A percentile compares a stretch with the other conserved stretches of the same genome.
Evolutionary conservation across 305 asterid species (phyloP).

Genomic region (Fraxinus floribunda): DNA sequence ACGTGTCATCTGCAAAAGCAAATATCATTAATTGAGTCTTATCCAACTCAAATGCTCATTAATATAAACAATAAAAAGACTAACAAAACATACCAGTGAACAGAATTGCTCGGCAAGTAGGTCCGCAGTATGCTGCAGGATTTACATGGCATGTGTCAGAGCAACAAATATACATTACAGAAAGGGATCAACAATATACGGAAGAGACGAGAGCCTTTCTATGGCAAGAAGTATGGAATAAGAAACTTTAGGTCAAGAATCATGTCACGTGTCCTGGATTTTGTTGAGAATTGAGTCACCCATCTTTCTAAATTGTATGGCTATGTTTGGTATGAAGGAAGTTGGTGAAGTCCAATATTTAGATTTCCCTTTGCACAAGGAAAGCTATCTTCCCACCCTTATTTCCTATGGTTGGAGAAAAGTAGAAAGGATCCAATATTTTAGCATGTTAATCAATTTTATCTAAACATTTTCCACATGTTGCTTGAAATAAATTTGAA

Average conservation of each 20-base stretch:
- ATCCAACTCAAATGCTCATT: neutral
- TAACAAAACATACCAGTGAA: constrained; percentile 58
- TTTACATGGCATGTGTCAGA: constrained; percentile 28
- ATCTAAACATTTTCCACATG: neutral
- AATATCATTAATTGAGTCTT: constrained; percentile 12
- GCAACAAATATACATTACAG: constrained; percentile 17
- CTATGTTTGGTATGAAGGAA: constrained; percentile 7
- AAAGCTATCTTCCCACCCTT: neutral
- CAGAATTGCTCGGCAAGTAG: constrained; percentile 81
- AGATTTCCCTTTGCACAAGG: neutral
- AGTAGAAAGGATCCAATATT: neutral
- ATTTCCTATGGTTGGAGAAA: neutral
- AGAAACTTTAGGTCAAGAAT: constrained; percentile 6
- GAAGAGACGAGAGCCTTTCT: neutral
- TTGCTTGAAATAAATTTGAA: neutral
- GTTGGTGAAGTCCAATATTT: neutral
- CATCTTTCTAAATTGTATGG: neutral
- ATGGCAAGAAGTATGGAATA: constrained; percentile 14
- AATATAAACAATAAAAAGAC: neutral
- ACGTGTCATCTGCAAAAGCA: constrained; percentile 60
- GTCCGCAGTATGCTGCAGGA: constrained; percentile 88
- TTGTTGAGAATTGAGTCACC: neutral
- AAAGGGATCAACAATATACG: constrained; percentile 2
- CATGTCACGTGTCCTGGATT: neutral
- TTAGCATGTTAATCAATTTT: neutral